Evolutionary conservation across 768 basidiomycete species (phyloP), one percentile per base, ranked within the genome.

Genomic region (Mycena vitilis): DNA sequence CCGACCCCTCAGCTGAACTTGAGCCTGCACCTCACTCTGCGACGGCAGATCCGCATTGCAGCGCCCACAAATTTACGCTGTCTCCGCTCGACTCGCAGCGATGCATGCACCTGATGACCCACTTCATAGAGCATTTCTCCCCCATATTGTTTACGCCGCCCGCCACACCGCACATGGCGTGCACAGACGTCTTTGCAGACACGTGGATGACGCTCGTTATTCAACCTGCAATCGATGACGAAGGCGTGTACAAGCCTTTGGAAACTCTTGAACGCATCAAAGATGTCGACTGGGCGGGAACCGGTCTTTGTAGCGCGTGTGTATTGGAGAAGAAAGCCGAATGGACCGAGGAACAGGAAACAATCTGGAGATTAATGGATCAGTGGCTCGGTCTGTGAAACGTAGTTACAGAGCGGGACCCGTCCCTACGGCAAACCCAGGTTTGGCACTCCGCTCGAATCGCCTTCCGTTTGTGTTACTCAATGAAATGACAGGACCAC

Each of bases 151-250:
- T 94, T 76, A 92, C 92, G 2, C 86, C 90, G 34, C 85, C 89
- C 6, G 83, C 88, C 8, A 88, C 89, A n/a, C 79, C 82, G 2
- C 93, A 93, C 74, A 92, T 92, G 91, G 79, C 79, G 5, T 94
- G 93, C 77, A 93, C 91, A 5, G 88, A 92, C 74, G 79, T 87
- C 0, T 83, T 94, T 62, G 93, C 92, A 1, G 90, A 90, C 58
- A 82, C 79, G 59, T 94, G 92, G 93, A 90, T 92, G 86, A 67
- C 82, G 25, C 80, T 87, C 45, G 90, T 94, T n/a, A 89, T 91
- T 45, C 81, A 87, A 57, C 89, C 89, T 13, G 91, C 91, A 0
- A 81, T 94, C 25, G 84, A 82, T 20, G 80, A 83, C 63, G 85
- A 86, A 63, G 89, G 90, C 9, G 86, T 92, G 36, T 90, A 87